Conservation (phyloP, 2,329 filamentous ascomycete genomes). For the Didymella pomorum region DNA sequence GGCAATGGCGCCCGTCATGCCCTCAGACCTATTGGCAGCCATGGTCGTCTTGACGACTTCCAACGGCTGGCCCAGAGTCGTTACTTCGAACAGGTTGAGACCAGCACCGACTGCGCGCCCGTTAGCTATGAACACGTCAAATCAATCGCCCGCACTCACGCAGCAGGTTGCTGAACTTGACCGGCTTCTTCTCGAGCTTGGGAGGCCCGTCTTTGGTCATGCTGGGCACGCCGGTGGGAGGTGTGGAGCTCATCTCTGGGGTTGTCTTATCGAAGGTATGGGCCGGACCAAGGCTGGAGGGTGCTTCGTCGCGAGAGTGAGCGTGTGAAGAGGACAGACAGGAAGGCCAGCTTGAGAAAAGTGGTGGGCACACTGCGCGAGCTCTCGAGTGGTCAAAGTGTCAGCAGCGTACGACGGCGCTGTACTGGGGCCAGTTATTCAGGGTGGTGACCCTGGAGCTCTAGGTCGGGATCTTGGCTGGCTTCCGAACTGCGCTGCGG, state of each 20-base stretch:
- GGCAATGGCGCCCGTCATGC: slow-evolving; percentile 79
- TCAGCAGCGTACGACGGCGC: slow-evolving; percentile 22
- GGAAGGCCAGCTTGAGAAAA: slow-evolving; percentile 14
- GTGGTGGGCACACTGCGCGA: slow-evolving; percentile 18
- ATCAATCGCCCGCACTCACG: slow-evolving; percentile 55
- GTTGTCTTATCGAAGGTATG: slow-evolving; percentile 58
- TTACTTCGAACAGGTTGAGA: slow-evolving; percentile 93
- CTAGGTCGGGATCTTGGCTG: slow-evolving; percentile 17
- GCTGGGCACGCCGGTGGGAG: slow-evolving; percentile 56
- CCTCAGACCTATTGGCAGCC: slow-evolving; percentile 93
- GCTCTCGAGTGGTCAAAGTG: slow-evolving; percentile 32
- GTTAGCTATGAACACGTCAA: not conserved
- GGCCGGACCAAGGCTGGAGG: slow-evolving; percentile 98
- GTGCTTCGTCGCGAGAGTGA: slow-evolving; percentile 77
- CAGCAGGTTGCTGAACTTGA: slow-evolving; percentile 99
- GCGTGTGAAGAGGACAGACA: slow-evolving; percentile 27
- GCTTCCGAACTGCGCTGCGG: slow-evolving; percentile 11
- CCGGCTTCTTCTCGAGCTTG: slow-evolving; percentile 94
- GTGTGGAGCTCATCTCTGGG: slow-evolving; percentile 62
- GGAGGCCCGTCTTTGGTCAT: slow-evolving; percentile 53
- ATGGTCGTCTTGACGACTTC: slow-evolving; percentile 99
- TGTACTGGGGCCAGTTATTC: slow-evolving; percentile 23
- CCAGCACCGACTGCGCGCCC: slow-evolving; percentile 76
- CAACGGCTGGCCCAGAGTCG: slow-evolving; percentile 81
- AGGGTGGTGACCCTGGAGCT: slow-evolving; percentile 18